Conservation (phyloP, 2,329 filamentous ascomycete genomes). For the Bipolaris oryzae region DNA sequence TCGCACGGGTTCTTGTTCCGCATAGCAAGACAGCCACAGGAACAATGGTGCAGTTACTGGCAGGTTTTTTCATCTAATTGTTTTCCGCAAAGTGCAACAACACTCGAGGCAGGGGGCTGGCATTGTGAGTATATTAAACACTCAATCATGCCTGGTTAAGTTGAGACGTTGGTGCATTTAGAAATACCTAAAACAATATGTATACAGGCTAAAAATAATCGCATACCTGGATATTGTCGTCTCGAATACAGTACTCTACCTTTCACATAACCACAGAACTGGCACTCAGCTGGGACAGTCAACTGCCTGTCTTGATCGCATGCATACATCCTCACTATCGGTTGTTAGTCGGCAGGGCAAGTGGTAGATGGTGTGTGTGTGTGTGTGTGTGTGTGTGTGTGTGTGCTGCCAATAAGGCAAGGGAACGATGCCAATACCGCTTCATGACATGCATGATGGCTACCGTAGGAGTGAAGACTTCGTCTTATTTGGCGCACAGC, state of each 20-base stretch:
- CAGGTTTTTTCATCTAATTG: slow-evolving; percentile 21
- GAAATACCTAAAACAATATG: not conserved
- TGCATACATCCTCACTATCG: not conserved
- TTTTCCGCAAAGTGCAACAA: slow-evolving; percentile 19
- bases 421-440: slow-evolving; percentile 4
- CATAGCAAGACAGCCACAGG: not conserved
- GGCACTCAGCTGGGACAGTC: slow-evolving; percentile 1
- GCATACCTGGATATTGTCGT: slow-evolving; percentile 20
- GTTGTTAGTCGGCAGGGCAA: not conserved
- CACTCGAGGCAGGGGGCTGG: not conserved
- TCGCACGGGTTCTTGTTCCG: slow-evolving; percentile 10
- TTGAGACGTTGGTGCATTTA: slow-evolving; percentile 31
- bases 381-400: not conserved
- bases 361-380: not conserved
- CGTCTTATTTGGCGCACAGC: slow-evolving; percentile 6
- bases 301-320: not conserved
- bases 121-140: slow-evolving; percentile 8
- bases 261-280: slow-evolving; percentile 14
- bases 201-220: slow-evolving; percentile 17
- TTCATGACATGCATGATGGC: slow-evolving; percentile 16
- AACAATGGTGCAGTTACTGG: slow-evolving; percentile 9
- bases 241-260: slow-evolving; percentile 2
- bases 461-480: not conserved
- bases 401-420: not conserved
- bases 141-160: slow-evolving; percentile 13